Conservation (phyloP, 805 yeast species). For the Teunomyces stri region DNA sequence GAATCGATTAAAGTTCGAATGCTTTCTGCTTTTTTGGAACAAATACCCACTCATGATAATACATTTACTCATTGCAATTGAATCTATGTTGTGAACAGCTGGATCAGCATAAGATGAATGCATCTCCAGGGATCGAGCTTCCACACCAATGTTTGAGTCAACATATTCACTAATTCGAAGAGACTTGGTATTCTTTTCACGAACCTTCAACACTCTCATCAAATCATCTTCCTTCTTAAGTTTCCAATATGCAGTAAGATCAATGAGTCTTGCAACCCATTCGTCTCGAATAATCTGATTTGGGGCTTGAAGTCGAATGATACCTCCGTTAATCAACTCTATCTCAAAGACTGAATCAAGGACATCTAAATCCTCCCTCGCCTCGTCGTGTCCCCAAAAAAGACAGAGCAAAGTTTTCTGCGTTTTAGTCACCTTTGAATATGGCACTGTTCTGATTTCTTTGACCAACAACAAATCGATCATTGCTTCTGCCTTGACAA, state of each 20-base stretch:
- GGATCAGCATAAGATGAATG: conserved; percentile 50
- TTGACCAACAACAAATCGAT: conserved; percentile 56
- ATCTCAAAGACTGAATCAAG: conserved; percentile 55
- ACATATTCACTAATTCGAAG: conserved; percentile 53
- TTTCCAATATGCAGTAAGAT: conserved; percentile 59
- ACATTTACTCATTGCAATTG: conserved; percentile 57
- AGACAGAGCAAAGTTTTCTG: conserved; percentile 27
- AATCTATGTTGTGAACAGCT: conserved; percentile 50
- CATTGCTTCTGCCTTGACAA: conserved; percentile 58
- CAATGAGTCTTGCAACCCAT: conserved; percentile 60
- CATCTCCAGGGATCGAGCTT: conserved; percentile 13
- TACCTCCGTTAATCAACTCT: conserved; percentile 43
- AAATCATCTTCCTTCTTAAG: conserved; percentile 42
- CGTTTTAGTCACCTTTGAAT: conserved; percentile 16
- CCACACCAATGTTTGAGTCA: conserved; percentile 53
- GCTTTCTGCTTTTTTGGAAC: conserved; percentile 68
- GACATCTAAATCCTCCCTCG: conserved; percentile 25
- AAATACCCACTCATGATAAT: conserved; percentile 64
- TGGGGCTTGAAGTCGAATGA: conserved; percentile 56
- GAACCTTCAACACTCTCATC: conserved; percentile 30
- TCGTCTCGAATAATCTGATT: conserved; percentile 46
- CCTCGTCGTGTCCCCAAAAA: conserved; percentile 27
- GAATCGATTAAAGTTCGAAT: conserved; percentile 58
- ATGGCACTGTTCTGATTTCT: conserved; percentile 34
- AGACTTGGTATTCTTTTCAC: conserved; percentile 43